Percentiles rank a stretch among this genome's conserved stretches.
Conservation (phyloP, 495 filamentous ascomycete genomes). For the Xylaria intraflava region DNA sequence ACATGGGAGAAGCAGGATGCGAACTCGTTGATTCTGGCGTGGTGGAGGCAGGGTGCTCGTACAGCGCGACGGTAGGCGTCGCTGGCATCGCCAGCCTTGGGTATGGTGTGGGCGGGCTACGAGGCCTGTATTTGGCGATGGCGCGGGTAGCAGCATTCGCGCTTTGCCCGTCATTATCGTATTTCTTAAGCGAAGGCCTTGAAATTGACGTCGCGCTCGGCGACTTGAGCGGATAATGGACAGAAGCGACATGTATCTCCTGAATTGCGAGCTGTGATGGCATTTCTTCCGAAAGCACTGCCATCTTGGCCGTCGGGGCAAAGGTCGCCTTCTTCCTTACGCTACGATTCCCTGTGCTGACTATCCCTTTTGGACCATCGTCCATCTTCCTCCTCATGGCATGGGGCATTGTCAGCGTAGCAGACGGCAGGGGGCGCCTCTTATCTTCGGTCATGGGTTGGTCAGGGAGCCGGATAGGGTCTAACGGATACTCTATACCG, state of each 20-base stretch:
- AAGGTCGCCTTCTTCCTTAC: background rate
- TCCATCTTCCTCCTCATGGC: background rate
- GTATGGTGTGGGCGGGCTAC: background rate
- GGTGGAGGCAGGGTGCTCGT: background rate
- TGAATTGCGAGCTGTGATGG: background rate
- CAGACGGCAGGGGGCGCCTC: conserved; percentile 9
- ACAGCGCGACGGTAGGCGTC: conserved; percentile 7
- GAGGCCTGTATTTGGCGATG: background rate
- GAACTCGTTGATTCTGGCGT: background rate
- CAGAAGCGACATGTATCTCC: background rate
- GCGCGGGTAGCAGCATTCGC: background rate
- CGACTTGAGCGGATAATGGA: conserved; percentile 5
- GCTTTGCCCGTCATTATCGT: background rate
- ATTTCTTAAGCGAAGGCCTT: background rate
- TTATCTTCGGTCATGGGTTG: conserved; percentile 12
- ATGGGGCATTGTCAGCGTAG: background rate
- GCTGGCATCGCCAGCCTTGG: too few species aligned
- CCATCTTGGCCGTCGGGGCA: background rate
- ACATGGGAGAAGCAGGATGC: too few species aligned
- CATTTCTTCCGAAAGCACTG: background rate
- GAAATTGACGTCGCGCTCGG: background rate
- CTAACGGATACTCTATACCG: conserved; percentile 6
- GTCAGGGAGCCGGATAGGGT: conserved; percentile 3
- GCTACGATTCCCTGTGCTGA: background rate
- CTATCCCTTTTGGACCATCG: background rate